Base-by-base conservation (phyloP, 2,329 filamentous ascomycete species). In the Colletotrichum chrysophilum region DNA sequence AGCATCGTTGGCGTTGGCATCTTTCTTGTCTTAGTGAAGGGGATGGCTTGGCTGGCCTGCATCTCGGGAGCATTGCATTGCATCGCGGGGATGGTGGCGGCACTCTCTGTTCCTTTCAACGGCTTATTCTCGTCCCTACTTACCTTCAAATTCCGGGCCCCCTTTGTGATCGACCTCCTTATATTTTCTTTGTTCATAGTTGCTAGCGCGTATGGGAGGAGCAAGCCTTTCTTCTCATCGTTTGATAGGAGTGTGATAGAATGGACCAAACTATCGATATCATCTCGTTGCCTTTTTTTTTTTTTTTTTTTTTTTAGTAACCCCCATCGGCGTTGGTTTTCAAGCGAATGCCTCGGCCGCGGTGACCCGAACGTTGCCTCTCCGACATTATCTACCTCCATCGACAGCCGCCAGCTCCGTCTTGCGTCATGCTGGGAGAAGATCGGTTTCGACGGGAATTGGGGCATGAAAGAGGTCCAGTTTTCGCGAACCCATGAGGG, bases 11-110 rank as follows among this genome's bases (percentile, higher is more conserved):
- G 52, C 30, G 74, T 70, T 26, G 71, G 58, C 16, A 48, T 28
- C 26, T 65, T 60, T 65, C 32, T 65, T 64, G n/a, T 64, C 43
- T 68, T 36, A 32, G 43, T 43, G 32, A n/a, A 65, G 60, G 61
- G 60, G 48, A 69, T 58, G 58, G 48, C 32, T 74, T 69, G 60
- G 70, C 70, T 75, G 73, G 69, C 58, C 70, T 60, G 74, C 74
- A 74, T 74, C 70, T 68, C 65, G 58, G 48, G 34, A 66, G 60
- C 56, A 65, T 65, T 43, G 70, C 74, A 69, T 76, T 76, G 74
- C 70, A 76, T 55, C 52, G 70, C 74, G 58, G 58, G 64, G 48
- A 56, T 32, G 69, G 56, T 64, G 56, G 58, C 36, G 36, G 74
- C 26, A 62, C 38, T 43, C 32, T 43, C 32, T 32, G 30, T 56